phyloP scores from a whole-genome alignment of 306 rosid species.

The Medicago truncatula region DNA sequence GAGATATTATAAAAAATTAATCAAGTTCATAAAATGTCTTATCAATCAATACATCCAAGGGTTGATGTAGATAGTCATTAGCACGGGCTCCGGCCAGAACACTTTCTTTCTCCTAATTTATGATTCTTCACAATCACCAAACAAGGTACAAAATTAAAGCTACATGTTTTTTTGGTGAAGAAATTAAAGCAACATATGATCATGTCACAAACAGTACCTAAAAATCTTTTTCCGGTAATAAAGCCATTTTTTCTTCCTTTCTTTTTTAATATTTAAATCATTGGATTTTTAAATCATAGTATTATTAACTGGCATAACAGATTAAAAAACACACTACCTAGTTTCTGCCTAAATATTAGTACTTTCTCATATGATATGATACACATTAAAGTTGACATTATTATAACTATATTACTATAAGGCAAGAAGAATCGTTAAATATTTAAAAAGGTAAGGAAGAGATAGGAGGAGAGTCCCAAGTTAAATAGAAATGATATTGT shows the following conservation, averaged over 20 bases:
- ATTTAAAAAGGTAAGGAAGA: slow-evolving; percentile 29
- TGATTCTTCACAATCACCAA: slow-evolving; percentile 2
- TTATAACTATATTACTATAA: not conserved
- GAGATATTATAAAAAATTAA: too few species aligned
- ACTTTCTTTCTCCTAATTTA: not conserved
- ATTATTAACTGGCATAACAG: slow-evolving; percentile 64
- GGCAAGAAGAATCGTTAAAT: slow-evolving; percentile 11
- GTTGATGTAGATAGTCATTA: too few species aligned
- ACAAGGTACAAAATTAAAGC: slow-evolving; percentile 31
- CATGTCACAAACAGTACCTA: slow-evolving; percentile 51
- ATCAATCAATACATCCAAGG: too few species aligned
- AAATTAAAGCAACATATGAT: slow-evolving; percentile 35
- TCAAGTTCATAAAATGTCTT: too few species aligned
- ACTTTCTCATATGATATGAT: slow-evolving; percentile 27
- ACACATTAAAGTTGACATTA: slow-evolving; percentile 40
- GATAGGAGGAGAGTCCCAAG: slow-evolving; percentile 29
- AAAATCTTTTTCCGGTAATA: slow-evolving; percentile 34
- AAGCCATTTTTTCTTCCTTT: slow-evolving; percentile 23
- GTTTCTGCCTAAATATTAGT: slow-evolving; percentile 48
- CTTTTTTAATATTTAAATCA: slow-evolving; percentile 35
- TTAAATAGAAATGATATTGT: slow-evolving; percentile 38
- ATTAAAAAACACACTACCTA: slow-evolving; percentile 45
- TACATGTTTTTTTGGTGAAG: slow-evolving; percentile 8
- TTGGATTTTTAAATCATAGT: slow-evolving; percentile 37
- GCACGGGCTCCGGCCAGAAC: too few species aligned